These are phyloP conservation scores for Phialemoniopsis sp. DNA, from an alignment of 2,329 filamentous ascomycete species.

Conservation along the genomic window DNA sequence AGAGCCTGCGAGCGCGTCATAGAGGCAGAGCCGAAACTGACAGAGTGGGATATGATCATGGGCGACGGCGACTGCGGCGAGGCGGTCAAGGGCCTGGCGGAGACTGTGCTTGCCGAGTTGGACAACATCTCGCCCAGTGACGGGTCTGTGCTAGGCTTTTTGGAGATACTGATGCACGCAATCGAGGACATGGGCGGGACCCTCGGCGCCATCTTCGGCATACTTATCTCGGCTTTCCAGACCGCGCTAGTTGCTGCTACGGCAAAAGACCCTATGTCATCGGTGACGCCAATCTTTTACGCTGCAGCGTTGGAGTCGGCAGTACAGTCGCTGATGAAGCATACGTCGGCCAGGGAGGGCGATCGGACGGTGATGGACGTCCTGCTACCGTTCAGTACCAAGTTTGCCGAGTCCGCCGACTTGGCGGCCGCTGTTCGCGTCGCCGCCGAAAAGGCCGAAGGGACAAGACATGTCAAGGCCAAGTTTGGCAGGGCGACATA, in stretches of 20 bases:
- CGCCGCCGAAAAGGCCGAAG: too few species aligned
- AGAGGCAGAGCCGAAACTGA: constrained; percentile 23
- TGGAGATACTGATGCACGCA: too few species aligned
- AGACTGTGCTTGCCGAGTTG: constrained; percentile 3
- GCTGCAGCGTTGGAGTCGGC: constrained; percentile 66
- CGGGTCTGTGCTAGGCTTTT: too few species aligned
- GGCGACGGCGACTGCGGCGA: constrained; percentile 27
- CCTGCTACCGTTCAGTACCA: constrained; percentile 78
- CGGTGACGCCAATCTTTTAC: constrained; percentile 44
- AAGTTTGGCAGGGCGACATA: too few species aligned
- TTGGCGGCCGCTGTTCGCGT: too few species aligned
- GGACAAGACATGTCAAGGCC: too few species aligned
- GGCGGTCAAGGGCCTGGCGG: constrained; percentile 17
- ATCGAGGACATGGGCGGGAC: constrained; percentile 52
- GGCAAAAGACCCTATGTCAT: constrained; percentile 23
- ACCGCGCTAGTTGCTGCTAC: constrained; percentile 42
- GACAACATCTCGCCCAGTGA: too few species aligned
- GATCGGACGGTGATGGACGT: constrained; percentile 89
- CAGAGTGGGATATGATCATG: constrained; percentile 26
- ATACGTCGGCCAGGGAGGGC: constrained; percentile 83
- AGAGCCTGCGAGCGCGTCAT: constrained; percentile 23
- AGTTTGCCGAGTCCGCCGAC: constrained; percentile 10
- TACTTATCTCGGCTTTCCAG: constrained; percentile 82
- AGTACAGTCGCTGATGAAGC: constrained; percentile 65
- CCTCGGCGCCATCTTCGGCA: constrained; percentile 60